phyloP scores from a whole-genome alignment of 2,329 filamentous ascomycete genomes.

The Onygenales sp. region DNA sequence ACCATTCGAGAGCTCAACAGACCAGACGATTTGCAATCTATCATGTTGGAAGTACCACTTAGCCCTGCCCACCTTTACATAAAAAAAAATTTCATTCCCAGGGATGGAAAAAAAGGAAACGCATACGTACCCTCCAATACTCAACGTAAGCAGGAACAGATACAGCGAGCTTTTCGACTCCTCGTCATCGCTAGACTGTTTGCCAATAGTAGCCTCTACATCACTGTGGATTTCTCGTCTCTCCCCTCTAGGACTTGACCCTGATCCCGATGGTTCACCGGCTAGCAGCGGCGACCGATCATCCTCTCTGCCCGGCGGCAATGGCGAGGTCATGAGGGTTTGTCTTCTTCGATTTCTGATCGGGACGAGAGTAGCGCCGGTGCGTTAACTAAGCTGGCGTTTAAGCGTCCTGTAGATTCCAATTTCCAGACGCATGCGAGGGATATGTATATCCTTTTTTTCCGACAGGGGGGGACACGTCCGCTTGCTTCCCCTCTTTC shows the following conservation, averaged over 20 bases:
- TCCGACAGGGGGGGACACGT: too few species aligned
- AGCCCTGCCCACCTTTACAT: neutral
- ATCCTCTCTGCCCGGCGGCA: conserved; percentile 3
- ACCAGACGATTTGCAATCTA: conserved; percentile 87
- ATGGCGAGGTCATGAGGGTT: too few species aligned
- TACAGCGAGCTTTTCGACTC: conserved; percentile 70
- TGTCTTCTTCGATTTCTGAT: too few species aligned
- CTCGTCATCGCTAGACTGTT: conserved; percentile 44
- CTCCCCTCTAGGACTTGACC: conserved; percentile 8
- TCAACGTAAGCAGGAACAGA: conserved; percentile 73
- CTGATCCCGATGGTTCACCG: neutral
- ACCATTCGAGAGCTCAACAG: conserved; percentile 86
- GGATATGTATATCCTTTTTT: too few species aligned
- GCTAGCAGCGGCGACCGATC: conserved; percentile 11
- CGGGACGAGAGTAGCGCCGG: too few species aligned
- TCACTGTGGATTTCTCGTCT: conserved; percentile 12
- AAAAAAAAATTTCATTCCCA: neutral
- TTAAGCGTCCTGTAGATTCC: too few species aligned
- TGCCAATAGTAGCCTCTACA: conserved; percentile 13
- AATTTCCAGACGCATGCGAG: too few species aligned
- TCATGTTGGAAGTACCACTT: neutral
- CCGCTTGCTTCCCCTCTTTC: too few species aligned
- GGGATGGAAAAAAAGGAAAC: too few species aligned
- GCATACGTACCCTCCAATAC: conserved; percentile 58
- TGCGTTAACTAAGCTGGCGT: too few species aligned